Evolutionary conservation across 2,329 filamentous ascomycete genomes (phyloP), one percentile per base, ranked within the genome.

Genomic region (Zalaria obscura): DNA sequence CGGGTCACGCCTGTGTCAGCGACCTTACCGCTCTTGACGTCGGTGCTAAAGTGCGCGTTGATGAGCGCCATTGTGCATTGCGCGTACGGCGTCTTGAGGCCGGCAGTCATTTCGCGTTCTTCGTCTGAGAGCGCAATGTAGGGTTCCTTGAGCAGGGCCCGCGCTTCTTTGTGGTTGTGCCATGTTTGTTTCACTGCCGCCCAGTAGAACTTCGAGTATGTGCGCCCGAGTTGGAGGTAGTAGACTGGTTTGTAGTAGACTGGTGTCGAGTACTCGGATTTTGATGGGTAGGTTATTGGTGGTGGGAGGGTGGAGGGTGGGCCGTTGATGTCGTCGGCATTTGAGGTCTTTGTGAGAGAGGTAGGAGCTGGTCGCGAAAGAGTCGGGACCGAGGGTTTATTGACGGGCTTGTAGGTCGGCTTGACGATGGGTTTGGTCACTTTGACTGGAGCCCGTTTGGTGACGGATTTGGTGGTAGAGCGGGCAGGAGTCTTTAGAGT

Each of bases 201-300:
- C 63, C 91, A 93, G 76, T 95, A 96, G 72, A 96, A 96, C 31
- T 62, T 62, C 6, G 82, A 52, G 61, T 93, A 94, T 40, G 82
- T 76, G 57, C 82, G 81, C 47, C 85, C 89, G 27, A 79, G 64
- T 35, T 63, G 57, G 53, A 75, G 73, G 47, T 75, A 66, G 63
- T 83, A 74, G 11, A 61, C 60, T n/a, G 29, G 29, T 32, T 32
- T 32, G 29, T n/a, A 7, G 7, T 32, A n/a, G 29, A 7, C 29
- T 42, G 73, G 56, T 18, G 64, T 55, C 27, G 64, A 63, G 27
- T 71, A 58, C 5, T 61, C 53, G 18, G 68, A 55, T 11, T 66
- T 57, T 40, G 75, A 70, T 4, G 84, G 84, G 2, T 84, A 65
- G 35, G 68, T 58, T 47, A 94, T 70, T 0, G 73, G 69, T 0